phyloP scores from a whole-genome alignment of 1,284 basidiomycete genomes.

The Taiwanofungus camphoratus region DNA sequence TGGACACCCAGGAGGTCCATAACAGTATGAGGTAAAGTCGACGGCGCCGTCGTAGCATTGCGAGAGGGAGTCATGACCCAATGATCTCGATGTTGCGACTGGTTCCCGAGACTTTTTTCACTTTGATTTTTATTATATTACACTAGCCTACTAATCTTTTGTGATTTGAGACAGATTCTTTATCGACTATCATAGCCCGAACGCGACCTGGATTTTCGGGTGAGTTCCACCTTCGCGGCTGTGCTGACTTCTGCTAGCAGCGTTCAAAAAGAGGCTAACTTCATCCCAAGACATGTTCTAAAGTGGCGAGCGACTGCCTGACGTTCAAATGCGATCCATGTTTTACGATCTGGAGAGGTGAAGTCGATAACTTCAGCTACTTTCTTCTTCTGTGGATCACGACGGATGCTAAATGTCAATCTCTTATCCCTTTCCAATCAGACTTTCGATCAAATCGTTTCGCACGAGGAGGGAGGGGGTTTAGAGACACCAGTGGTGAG shows the following conservation, averaged over 20 bases:
- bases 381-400: neutral
- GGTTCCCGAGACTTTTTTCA: neutral
- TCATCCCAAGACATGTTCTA: neutral
- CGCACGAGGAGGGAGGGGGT: neutral
- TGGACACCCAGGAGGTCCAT: constrained; percentile 2
- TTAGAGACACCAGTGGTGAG: neutral
- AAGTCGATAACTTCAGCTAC: neutral
- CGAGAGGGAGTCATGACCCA: constrained; percentile 9
- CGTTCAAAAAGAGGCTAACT: neutral
- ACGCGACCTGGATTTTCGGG: neutral
- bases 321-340: neutral
- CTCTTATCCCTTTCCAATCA: neutral
- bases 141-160: neutral
- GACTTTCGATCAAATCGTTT: neutral
- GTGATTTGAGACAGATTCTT: neutral
- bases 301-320: neutral
- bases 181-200: neutral
- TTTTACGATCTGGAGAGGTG: neutral
- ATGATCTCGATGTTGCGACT: constrained; percentile 4
- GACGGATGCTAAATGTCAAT: neutral
- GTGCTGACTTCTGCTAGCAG: neutral
- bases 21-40: constrained; percentile 2
- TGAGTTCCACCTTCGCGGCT: constrained; percentile 3
- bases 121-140: neutral
- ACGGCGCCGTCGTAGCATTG: constrained; percentile 5